Evolutionary conservation across 257 asterid species (phyloP), one percentile per base, ranked within the genome.

Genomic region (Petunia secreta): DNA sequence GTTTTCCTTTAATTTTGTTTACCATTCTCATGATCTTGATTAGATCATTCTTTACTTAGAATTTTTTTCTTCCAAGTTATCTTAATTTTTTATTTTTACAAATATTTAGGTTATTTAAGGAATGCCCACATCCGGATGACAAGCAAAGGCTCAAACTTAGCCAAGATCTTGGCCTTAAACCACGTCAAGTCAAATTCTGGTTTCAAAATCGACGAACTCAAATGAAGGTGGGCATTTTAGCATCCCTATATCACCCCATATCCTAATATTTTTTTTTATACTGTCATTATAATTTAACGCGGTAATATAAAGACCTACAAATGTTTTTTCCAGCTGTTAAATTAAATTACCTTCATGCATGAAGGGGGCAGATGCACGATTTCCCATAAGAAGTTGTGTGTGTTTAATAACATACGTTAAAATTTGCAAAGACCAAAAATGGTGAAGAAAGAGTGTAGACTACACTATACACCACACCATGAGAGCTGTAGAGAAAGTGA

Each of bases 111-210:
- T 76, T 95, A 86, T 95, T 95, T 80, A 93, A 95, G 92, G 99
- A 93, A 64, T 93, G 97, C 68, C 99, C 98, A 3, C 99, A 95
- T 75, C 99, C 99, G 2, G 99, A 95, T 59, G 99, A 95, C 80
- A 95, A 95, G 80, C 99, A 92, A 54, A 85, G 99, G 69, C 89
- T 88, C 13, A 92, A 86, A 77, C 88, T 95, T 1, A 95, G 99
- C 92, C 98, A 92, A 71, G 98, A 95, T 0, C 96, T 95, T 71
- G 96, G 97, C 64, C 97, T 95, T 15, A 93, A 93, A 83, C 99
- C 98, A 0, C 88, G 98, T 11, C 98, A 95, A 63, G 98, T 95
- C 84, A 95, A 95, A 88, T 95, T 95, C 64, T 95, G 99, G 99
- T 95, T 95, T 88, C 99, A 95, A 76, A 95, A 95, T 80, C 90